Base-by-base conservation (phyloP, 2,329 filamentous ascomycete species). In the Aspergillus niger region DNA sequence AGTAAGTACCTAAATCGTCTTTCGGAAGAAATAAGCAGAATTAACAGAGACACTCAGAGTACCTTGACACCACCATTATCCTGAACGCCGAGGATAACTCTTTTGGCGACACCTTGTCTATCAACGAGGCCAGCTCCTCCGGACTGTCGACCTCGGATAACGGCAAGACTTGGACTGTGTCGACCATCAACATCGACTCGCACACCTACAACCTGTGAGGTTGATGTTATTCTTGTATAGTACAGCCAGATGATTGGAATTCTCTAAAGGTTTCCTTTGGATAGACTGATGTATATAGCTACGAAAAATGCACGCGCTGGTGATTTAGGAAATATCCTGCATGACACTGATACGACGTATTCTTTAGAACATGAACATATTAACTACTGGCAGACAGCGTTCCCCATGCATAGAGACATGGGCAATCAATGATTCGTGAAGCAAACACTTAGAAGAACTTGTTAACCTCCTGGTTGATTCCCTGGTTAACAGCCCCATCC, bases 51-150 rank as follows among this genome's bases (percentile, higher is more conserved):
- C 1, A 3, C 3, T 11, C 47, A 74, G 72, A 72, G 57, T 74
- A 73, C 24, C 44, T 70, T 11, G 62, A 67, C 22, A 73, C 72
- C 3, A 72, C 65, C 2, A 70, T 74, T 59, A 67, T 71, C 22
- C 59, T 75, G 32, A 58, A 73, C 39, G 60, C 67, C 2, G 65
- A 67, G 5, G 72, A 75, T 52, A 60, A 57, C 30, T 61, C 65
- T 0, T 75, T 73, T 39, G 64, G 53, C 10, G 55, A 67, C n/a
- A 74, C 72, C 6, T 55, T 75, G 30, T 65, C 59, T 11, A 59
- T 72, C 26, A 71, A 65, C 8, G 69, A 72, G 30, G 70, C 66
- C 26, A 63, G 49, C 17, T 72, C 70, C 7, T 67, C 63, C 15
- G 67, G 65, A 4, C 57, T 75, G 22, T 69, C 62, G 3, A 72